Percentiles rank a stretch among this genome's conserved stretches.
phyloP scores from a whole-genome alignment of 257 asterid species.

The Primulina huaijiensis region DNA sequence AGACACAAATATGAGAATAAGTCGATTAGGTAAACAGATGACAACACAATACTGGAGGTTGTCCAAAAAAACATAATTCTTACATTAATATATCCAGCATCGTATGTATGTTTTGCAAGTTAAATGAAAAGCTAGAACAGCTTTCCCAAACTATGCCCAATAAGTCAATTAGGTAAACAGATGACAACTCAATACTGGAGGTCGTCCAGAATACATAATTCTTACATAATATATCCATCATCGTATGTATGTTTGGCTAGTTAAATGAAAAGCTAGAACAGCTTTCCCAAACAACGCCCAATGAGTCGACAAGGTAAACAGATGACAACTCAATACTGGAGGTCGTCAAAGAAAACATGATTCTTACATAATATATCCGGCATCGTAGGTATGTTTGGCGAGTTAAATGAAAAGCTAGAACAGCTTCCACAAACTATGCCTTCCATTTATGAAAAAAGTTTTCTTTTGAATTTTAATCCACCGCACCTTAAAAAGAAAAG shows the following conservation, averaged over 20 bases:
- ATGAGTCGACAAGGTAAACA: not conserved
- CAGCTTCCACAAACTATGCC: not conserved
- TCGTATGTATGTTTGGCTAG: too few relatives aligned
- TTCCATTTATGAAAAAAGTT: not conserved
- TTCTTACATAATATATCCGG: not conserved
- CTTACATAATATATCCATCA: not conserved
- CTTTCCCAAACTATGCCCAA: not conserved
- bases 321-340: not conserved
- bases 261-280: not conserved
- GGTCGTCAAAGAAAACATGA: not conserved
- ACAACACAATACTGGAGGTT: not conserved
- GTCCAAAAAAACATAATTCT: not conserved
- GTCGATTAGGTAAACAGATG: not conserved
- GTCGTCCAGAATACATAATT: not conserved
- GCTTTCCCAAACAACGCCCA: not conserved
- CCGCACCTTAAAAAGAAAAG: not conserved
- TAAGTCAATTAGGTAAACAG: not conserved
- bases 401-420: not conserved
- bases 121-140: not conserved
- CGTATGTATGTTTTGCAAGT: not conserved
- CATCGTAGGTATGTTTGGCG: not conserved
- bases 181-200: not conserved
- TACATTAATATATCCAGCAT: not conserved
- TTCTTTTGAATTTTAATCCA: slow-evolving; percentile 2
- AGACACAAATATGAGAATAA: not conserved